Base-by-base conservation (phyloP, 306 rosid genomes). In the Cotoneaster glaucophyllus region DNA sequence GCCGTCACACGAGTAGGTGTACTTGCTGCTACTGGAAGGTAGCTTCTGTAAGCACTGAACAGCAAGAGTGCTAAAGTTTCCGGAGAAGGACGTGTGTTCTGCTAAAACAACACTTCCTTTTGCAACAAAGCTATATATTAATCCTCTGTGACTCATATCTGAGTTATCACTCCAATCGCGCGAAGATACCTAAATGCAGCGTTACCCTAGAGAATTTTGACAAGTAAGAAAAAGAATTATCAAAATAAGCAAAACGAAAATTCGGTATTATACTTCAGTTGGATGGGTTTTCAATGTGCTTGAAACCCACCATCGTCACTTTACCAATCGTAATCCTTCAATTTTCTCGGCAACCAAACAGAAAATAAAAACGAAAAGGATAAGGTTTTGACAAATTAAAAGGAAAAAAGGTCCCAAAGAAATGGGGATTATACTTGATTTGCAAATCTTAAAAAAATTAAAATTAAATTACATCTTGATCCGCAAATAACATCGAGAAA, bases 41-140 rank as follows among this genome's bases (percentile, higher is more conserved):
- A 95, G 87, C 83, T 85, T 92, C 86, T 95, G 97, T 78, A 95
- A 79, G 86, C 98, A 95, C 62, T 95, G 98, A 85, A 95, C 97
- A 39, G 98, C 98, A 77, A 95, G 89, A 70, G 98, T 95, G 77
- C 98, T 90, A 75, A 95, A 95, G 84, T 95, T 95, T 65, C 98
- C 98, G 0, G 97, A 81, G 82, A 90, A 95, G 12, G 95, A 80
- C 0, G 98, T 95, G 80, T 95, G 95, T 66, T 95, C 98, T 1
- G 98, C 98, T 80, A 95, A 89, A 50, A 95, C 97, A 75, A 90
- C 86, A 32, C 80, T 82, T 67, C 98, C 97, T 84, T 90, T 95
- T 31, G 97, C 97, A 82, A 92, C 97, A 83, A 95, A 95, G 87
- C 98, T 92, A 79, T 95, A 95, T 22, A 95, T 95, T 52, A 95